These are phyloP conservation scores for Somion occarium DNA, from an alignment of 1,284 basidiomycete species.

Conservation along the genomic window DNA sequence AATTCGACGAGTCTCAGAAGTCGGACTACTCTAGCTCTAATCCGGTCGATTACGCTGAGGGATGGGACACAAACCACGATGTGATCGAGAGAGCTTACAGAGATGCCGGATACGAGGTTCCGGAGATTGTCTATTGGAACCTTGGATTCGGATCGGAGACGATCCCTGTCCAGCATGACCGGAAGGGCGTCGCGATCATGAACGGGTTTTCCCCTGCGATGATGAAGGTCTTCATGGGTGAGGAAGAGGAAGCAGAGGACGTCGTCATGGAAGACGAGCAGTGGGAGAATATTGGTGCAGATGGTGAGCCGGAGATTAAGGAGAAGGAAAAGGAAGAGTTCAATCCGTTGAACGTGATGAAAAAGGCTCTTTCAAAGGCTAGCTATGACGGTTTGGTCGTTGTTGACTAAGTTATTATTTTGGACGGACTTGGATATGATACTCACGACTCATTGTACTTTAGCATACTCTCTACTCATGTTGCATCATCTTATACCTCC, in stretches of 20 bases:
- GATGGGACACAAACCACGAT: slow-evolving; percentile 61
- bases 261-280: slow-evolving; percentile 22
- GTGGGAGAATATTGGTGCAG: slow-evolving; percentile 29
- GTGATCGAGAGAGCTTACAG: slow-evolving; percentile 46
- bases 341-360: slow-evolving; percentile 48
- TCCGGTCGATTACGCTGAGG: neutral
- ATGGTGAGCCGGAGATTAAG: slow-evolving; percentile 17
- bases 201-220: slow-evolving; percentile 64
- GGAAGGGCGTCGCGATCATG: slow-evolving; percentile 59
- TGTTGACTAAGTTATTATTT: slow-evolving; percentile 34
- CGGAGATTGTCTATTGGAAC: slow-evolving; percentile 65
- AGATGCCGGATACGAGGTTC: slow-evolving; percentile 60
- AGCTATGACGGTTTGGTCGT: slow-evolving; percentile 48
- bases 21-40: neutral
- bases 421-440: neutral
- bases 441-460: neutral
- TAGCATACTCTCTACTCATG: neutral
- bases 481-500: neutral
- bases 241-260: slow-evolving; percentile 34
- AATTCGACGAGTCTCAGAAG: slow-evolving; percentile 48
- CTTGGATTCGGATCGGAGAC: slow-evolving; percentile 23
- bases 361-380: slow-evolving; percentile 43
- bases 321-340: slow-evolving; percentile 32
- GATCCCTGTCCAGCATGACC: slow-evolving; percentile 42
- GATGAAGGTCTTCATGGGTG: slow-evolving; percentile 69